Evolutionary conservation across 176 grass and related monocot species (phyloP).

Genomic region (Alopecurus myosuroides): DNA sequence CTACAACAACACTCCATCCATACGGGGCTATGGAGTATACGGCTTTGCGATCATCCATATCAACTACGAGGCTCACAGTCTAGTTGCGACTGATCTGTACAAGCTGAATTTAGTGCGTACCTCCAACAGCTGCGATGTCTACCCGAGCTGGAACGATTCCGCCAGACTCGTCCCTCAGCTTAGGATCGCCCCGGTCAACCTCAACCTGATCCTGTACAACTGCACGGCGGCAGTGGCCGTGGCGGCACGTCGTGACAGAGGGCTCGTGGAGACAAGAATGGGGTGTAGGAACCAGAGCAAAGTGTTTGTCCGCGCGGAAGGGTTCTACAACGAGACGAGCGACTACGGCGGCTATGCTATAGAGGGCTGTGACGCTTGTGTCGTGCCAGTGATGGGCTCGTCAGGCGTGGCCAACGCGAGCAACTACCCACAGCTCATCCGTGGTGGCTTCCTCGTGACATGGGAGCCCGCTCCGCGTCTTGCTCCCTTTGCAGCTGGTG

Average conservation of each 20-base stretch:
- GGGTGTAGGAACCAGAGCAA: not conserved
- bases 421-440: not conserved
- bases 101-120: accelerated
- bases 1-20: not conserved
- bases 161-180: not conserved
- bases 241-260: not conserved
- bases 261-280: not conserved
- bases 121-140: not conserved
- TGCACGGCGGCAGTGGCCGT: not conserved
- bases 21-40: not conserved
- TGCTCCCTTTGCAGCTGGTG: too few relatives aligned
- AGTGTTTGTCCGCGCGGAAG: not conserved
- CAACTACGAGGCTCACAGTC: not conserved
- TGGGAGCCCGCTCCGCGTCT: not conserved
- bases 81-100: not conserved
- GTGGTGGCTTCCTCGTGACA: not conserved
- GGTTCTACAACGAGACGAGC: not conserved
- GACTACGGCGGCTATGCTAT: not conserved
- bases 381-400: not conserved
- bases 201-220: not conserved
- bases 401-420: not conserved
- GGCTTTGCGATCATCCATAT: not conserved
- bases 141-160: not conserved
- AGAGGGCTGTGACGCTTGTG: not conserved
- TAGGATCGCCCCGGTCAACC: not conserved